A percentile compares a stretch with the other conserved stretches of the same genome.
phyloP scores from a whole-genome alignment of 108 stramenopile species.

The Parmales sp. region DNA sequence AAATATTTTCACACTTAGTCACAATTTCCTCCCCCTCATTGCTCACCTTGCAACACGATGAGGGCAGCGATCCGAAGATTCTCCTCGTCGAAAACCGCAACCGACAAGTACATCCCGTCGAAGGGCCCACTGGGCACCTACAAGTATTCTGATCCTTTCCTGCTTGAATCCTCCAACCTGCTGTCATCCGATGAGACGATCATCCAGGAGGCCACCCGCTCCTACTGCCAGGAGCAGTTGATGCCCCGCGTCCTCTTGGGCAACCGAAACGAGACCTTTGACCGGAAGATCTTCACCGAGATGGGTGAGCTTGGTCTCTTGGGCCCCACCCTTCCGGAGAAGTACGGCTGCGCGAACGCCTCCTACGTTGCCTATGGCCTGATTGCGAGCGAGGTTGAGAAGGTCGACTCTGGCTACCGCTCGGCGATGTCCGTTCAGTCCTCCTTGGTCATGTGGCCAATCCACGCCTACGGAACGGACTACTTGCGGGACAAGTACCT shows the following conservation, averaged over 20 bases:
- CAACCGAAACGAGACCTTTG: constrained; percentile 75
- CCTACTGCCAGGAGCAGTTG: constrained; percentile 70
- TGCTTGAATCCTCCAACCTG: too few species aligned
- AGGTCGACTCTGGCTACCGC: constrained; percentile 79
- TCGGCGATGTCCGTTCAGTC: constrained; percentile 87
- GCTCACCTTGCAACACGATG: too few species aligned
- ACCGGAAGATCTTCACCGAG: constrained; percentile 58
- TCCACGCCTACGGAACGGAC: constrained; percentile 78
- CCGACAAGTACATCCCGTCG: too few species aligned
- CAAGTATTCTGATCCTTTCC: too few species aligned
- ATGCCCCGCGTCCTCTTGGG: constrained; percentile 62
- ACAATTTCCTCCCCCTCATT: too few species aligned
- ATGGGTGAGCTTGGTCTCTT: constrained; percentile 82
- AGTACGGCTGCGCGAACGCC: constrained; percentile 67
- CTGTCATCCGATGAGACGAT: constrained; percentile 23
- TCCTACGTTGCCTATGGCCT: constrained; percentile 82
- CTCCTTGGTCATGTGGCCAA: constrained; percentile 90
- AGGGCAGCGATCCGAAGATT: too few species aligned
- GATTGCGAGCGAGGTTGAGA: constrained; percentile 73
- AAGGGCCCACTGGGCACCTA: too few species aligned
- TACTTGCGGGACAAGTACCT: constrained; percentile 70
- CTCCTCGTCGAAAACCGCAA: too few species aligned
- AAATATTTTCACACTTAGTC: too few species aligned
- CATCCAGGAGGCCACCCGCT: constrained; percentile 45
- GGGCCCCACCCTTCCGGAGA: constrained; percentile 69